Percentiles rank a stretch among this genome's conserved stretches.
phyloP scores from a whole-genome alignment of 805 yeast species.

The Naumovozyma castellii region DNA sequence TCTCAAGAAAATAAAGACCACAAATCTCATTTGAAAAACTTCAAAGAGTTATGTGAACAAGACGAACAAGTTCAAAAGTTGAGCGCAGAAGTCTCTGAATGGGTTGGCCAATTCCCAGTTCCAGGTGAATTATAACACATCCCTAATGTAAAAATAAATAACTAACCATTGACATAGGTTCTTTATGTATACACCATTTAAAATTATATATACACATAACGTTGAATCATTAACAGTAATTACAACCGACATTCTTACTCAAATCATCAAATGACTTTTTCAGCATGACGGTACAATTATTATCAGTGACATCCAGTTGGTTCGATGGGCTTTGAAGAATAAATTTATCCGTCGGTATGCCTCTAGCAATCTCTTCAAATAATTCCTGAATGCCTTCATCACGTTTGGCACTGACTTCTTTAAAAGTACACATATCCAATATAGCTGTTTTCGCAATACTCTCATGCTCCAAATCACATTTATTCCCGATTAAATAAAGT shows the following conservation, averaged over 20 bases:
- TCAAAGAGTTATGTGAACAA: conserved; percentile 62
- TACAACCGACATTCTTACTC: neutral
- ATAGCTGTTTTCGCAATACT: conserved; percentile 25
- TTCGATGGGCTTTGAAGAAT: neutral
- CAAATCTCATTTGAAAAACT: conserved; percentile 55
- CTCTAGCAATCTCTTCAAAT: conserved; percentile 37
- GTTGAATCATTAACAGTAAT: conserved; percentile 10
- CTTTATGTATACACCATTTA: neutral
- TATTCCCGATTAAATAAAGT: conserved; percentile 71
- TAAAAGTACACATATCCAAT: conserved; percentile 18
- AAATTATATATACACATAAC: too few relatives aligned
- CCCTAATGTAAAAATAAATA: too few relatives aligned
- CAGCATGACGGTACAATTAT: neutral
- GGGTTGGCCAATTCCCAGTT: conserved; percentile 74
- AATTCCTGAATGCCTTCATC: conserved; percentile 40
- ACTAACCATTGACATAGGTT: neutral
- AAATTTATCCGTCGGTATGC: conserved; percentile 29
- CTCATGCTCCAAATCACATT: conserved; percentile 49
- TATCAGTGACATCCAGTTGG: too few relatives aligned
- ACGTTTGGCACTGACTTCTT: conserved; percentile 46
- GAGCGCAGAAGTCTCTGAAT: conserved; percentile 55
- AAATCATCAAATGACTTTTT: neutral
- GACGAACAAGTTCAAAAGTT: conserved; percentile 50
- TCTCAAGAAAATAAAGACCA: conserved; percentile 43
- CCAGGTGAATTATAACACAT: conserved; percentile 65